Conservation (phyloP, 176 grass and related monocot genomes). For the Luzula sylvatica region DNA sequence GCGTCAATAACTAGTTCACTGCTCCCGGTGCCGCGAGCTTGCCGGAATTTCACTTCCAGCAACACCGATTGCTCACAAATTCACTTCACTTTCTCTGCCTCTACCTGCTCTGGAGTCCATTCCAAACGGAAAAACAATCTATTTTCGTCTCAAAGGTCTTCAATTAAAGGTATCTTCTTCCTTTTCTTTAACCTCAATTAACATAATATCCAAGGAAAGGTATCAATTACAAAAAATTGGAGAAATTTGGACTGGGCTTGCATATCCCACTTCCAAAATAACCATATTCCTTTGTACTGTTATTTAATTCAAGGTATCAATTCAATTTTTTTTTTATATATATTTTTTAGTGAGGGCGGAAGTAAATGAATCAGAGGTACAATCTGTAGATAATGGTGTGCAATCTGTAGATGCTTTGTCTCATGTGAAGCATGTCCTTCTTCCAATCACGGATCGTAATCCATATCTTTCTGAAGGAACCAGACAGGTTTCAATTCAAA, state of each 20-base stretch:
- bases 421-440: slow-evolving; percentile 76
- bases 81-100: background rate
- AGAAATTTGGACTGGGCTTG: background rate
- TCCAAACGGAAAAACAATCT: background rate
- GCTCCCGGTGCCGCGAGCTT: background rate
- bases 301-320: background rate
- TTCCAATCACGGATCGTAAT: slow-evolving; percentile 80
- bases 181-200: background rate
- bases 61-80: background rate
- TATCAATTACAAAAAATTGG: background rate
- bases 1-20: background rate
- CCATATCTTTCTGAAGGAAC: slow-evolving; percentile 99
- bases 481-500: slow-evolving; percentile 47
- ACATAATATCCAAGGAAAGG: too few relatives aligned
- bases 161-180: background rate
- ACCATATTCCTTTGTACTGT: background rate
- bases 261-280: background rate
- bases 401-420: slow-evolving; percentile 58
- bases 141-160: background rate
- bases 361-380: slow-evolving; percentile 50
- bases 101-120: slow-evolving; percentile 3
- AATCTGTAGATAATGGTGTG: slow-evolving; percentile 28
- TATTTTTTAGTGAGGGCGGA: slow-evolving; percentile 49
- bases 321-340: background rate
- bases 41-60: slow-evolving; percentile 5